Conservation (phyloP, 495 filamentous ascomycete genomes). For the Amorphotheca resinae region DNA sequence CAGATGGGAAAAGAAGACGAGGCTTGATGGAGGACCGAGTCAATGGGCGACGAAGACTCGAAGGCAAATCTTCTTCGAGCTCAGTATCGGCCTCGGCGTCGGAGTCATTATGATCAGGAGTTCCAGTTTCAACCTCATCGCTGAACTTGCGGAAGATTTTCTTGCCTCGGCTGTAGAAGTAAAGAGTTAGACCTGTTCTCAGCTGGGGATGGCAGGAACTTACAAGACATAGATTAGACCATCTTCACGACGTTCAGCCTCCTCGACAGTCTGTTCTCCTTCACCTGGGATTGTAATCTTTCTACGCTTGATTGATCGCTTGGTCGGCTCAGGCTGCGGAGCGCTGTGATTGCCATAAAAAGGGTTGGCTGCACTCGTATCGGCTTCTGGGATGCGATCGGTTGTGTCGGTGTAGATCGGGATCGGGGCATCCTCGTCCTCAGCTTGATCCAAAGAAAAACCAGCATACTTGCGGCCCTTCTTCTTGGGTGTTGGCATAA, state of each 20-base stretch:
- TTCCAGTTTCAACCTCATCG: slow-evolving; percentile 32
- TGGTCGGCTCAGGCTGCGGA: slow-evolving; percentile 27
- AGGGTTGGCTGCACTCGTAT: slow-evolving; percentile 56
- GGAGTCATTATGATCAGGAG: slow-evolving; percentile 32
- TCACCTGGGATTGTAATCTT: slow-evolving; percentile 35
- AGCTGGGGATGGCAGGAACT: slow-evolving; percentile 29
- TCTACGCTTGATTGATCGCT: slow-evolving; percentile 26
- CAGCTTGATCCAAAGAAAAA: slow-evolving; percentile 51
- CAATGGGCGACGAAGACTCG: slow-evolving; percentile 36
- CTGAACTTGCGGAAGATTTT: slow-evolving; percentile 64
- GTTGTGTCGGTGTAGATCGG: slow-evolving; percentile 83
- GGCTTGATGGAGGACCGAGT: slow-evolving; percentile 71
- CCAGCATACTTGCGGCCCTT: slow-evolving; percentile 38
- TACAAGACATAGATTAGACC: slow-evolving; percentile 83
- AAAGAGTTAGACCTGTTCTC: slow-evolving; percentile 21
- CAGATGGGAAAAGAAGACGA: slow-evolving; percentile 66
- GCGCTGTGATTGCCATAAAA: slow-evolving; percentile 43
- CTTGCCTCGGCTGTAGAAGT: slow-evolving; percentile 67
- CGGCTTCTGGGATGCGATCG: slow-evolving; percentile 67
- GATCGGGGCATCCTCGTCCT: slow-evolving; percentile 46
- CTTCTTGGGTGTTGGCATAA: slow-evolving; percentile 40
- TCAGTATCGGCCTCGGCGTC: slow-evolving; percentile 27
- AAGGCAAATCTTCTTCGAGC: slow-evolving; percentile 29
- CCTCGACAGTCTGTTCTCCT: slow-evolving; percentile 44
- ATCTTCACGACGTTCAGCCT: slow-evolving; percentile 53